phyloP scores from a whole-genome alignment of 352 stramenopile genomes.

The Aphanomyces euteiches region DNA sequence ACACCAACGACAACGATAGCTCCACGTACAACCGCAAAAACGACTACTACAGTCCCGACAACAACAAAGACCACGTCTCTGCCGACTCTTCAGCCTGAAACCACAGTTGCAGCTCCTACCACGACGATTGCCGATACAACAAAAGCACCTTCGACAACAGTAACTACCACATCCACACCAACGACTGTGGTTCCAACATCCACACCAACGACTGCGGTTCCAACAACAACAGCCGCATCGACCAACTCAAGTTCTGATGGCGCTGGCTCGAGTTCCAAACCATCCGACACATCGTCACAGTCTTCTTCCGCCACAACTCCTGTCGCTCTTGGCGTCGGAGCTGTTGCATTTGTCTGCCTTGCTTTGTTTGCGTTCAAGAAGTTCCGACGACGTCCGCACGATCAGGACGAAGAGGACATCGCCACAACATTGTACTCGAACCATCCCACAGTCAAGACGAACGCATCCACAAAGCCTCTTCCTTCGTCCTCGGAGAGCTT shows the following conservation, averaged over 20 bases:
- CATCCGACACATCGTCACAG: neutral
- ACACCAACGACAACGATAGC: neutral
- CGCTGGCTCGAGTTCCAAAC: neutral
- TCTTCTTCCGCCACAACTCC: neutral
- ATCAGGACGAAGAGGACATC: neutral
- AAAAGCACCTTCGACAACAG: neutral
- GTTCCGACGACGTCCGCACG: neutral
- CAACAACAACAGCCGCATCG: neutral
- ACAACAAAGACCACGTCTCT: neutral
- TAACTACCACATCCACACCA: neutral
- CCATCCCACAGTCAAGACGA: constrained; percentile 19
- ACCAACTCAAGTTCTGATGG: too few species aligned
- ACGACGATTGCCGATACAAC: neutral
- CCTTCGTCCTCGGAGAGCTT: neutral
- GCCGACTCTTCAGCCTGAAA: too few species aligned
- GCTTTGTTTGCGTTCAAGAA: constrained; percentile 15
- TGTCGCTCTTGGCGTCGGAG: constrained; percentile 19
- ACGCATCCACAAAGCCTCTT: constrained; percentile 14
- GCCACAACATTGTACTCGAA: neutral
- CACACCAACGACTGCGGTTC: constrained; percentile 4
- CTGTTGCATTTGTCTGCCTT: constrained; percentile 14
- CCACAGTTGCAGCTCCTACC: too few species aligned
- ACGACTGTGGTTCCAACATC: too few species aligned
- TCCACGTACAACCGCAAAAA: neutral
- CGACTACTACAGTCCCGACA: neutral